Evolutionary conservation across 106 monocot species (phyloP).

Genomic region (Allium cepa): DNA sequence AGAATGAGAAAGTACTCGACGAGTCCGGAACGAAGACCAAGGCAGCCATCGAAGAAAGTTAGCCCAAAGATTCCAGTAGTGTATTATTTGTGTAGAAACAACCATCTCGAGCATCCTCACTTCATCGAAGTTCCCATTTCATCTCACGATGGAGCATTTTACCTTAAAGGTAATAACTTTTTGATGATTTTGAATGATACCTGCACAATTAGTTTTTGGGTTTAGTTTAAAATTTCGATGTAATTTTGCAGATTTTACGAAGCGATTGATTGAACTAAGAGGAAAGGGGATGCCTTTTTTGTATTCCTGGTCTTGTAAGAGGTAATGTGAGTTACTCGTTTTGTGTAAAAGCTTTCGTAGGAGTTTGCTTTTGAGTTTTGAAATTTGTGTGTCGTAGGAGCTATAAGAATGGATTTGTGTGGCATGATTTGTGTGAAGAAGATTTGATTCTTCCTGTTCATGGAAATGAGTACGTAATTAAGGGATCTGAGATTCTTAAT

Average conservation of each 20-base stretch:
- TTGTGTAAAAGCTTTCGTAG: too few species aligned
- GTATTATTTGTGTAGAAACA: constrained; percentile 51
- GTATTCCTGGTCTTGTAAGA: constrained; percentile 98
- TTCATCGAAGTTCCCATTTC: constrained; percentile 61
- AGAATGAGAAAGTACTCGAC: constrained; percentile 19
- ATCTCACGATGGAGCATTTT: constrained; percentile 41
- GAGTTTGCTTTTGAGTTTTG: background rate
- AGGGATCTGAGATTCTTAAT: constrained; percentile 76
- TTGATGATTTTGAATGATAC: background rate
- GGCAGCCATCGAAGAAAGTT: background rate
- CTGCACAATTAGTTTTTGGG: background rate
- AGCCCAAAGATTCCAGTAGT: constrained; percentile 43
- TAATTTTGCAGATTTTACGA: constrained; percentile 49
- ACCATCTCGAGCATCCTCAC: constrained; percentile 65
- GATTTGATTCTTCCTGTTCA: constrained; percentile 67
- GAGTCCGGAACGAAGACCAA: constrained; percentile 37
- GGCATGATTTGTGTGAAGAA: constrained; percentile 79
- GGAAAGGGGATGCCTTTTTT: constrained; percentile 68
- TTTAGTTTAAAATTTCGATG: background rate
- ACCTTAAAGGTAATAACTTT: constrained; percentile 44
- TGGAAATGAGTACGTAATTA: constrained; percentile 74
- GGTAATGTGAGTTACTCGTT: constrained; percentile 19
- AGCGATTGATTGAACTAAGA: constrained; percentile 50
- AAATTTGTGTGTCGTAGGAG: constrained; percentile 28
- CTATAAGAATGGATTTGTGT: constrained; percentile 91